phyloP scores from a whole-genome alignment of 306 rosid genomes.

The Lotus japonicus region DNA sequence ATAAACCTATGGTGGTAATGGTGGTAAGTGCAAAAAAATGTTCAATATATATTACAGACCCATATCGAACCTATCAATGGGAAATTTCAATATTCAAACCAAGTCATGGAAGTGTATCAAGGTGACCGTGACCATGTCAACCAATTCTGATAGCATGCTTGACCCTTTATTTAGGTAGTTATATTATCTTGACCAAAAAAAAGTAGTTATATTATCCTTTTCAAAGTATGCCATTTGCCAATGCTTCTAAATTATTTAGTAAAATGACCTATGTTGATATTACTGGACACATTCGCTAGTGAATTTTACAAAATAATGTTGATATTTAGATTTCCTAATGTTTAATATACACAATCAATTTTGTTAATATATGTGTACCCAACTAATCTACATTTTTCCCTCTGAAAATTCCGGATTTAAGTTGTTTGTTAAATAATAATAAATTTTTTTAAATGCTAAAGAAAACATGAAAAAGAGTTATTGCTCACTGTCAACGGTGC shows the following conservation, averaged over 20 bases:
- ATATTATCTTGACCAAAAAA: too few relatives aligned
- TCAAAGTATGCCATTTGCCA: neutral
- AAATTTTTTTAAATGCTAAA: neutral
- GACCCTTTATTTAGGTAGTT: neutral
- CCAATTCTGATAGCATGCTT: neutral
- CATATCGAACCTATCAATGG: neutral
- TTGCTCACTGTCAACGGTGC: neutral
- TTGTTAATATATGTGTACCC: too few relatives aligned
- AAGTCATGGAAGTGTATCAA: slow-evolving; percentile 2
- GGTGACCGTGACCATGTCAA: neutral
- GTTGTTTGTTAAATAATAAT: neutral
- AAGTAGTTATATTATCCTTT: neutral
- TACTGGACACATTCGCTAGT: neutral
- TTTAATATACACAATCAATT: neutral
- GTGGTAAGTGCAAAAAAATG: too few relatives aligned
- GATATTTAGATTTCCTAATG: neutral
- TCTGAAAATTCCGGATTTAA: neutral
- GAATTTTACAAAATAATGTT: neutral
- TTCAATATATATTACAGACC: neutral
- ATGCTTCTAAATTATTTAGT: too few relatives aligned
- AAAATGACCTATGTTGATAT: too few relatives aligned
- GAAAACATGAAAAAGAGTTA: neutral
- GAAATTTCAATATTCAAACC: neutral
- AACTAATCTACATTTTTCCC: neutral
- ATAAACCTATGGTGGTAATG: too few relatives aligned